Conservation (phyloP, 352 stramenopile genomes). For the Pythium coloratum region DNA sequence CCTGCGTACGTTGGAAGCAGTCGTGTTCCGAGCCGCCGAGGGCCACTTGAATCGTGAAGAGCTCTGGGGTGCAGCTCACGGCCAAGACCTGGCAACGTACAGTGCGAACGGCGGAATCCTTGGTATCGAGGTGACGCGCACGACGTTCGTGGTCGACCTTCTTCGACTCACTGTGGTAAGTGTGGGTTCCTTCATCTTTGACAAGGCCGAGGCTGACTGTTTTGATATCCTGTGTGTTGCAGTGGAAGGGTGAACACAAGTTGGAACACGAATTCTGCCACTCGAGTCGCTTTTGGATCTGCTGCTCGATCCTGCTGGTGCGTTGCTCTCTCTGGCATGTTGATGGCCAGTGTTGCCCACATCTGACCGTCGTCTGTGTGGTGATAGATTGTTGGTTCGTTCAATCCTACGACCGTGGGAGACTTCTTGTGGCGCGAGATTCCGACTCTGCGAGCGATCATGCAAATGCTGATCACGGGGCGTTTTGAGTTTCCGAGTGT, state of each 20-base stretch:
- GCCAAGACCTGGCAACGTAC: slow-evolving; percentile 58
- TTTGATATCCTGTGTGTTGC: slow-evolving; percentile 15
- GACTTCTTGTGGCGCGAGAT: slow-evolving; percentile 74
- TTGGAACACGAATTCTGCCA: slow-evolving; percentile 77
- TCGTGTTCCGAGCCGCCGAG: slow-evolving; percentile 80
- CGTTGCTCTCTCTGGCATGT: neutral
- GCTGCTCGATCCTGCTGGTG: slow-evolving; percentile 83
- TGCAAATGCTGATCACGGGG: slow-evolving; percentile 87
- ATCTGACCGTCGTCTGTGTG: slow-evolving; percentile 1
- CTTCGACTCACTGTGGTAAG: slow-evolving; percentile 63
- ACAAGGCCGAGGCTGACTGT: slow-evolving; percentile 2
- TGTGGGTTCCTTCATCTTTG: neutral
- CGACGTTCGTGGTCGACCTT: slow-evolving; percentile 56
- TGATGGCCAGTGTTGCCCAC: neutral
- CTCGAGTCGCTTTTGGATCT: slow-evolving; percentile 83
- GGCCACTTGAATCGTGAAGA: slow-evolving; percentile 72
- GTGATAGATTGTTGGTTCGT: slow-evolving; percentile 47
- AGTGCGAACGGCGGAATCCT: slow-evolving; percentile 59
- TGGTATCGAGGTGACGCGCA: slow-evolving; percentile 62
- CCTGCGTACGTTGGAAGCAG: slow-evolving; percentile 66
- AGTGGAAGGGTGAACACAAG: slow-evolving; percentile 61
- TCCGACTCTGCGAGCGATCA: slow-evolving; percentile 73
- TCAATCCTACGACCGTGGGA: slow-evolving; percentile 78
- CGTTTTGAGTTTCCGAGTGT: slow-evolving; percentile 72
- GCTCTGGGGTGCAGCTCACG: slow-evolving; percentile 53